Conservation (phyloP, 2,329 filamentous ascomycete species). For the Aschersonia sp. region DNA sequence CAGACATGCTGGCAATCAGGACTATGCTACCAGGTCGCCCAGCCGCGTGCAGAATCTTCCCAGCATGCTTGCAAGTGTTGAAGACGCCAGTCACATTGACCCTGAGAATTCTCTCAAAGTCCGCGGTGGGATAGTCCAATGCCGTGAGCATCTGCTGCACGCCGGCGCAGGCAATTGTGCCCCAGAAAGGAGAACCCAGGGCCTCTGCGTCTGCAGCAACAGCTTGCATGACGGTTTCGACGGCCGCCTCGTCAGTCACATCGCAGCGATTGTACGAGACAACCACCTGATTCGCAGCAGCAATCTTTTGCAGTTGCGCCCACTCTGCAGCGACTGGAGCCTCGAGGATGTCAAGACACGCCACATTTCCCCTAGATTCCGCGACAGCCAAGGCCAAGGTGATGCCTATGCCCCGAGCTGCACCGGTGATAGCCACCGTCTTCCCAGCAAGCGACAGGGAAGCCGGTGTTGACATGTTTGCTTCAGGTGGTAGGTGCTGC, state of each 20-base stretch:
- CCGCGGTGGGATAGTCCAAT: slow-evolving; percentile 63
- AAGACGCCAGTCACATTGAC: slow-evolving; percentile 79
- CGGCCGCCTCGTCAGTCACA: slow-evolving; percentile 27
- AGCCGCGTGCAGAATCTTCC: slow-evolving; percentile 53
- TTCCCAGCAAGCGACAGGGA: slow-evolving; percentile 30
- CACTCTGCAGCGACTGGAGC: slow-evolving; percentile 23
- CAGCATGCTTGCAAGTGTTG: slow-evolving; percentile 80
- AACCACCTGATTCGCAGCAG: slow-evolving; percentile 16
- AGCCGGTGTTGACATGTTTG: slow-evolving; percentile 8
- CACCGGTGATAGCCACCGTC: slow-evolving; percentile 34
- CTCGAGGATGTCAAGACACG: slow-evolving; percentile 29
- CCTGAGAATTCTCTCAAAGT: slow-evolving; percentile 64
- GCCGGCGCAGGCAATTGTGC: slow-evolving; percentile 30
- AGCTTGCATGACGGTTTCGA: slow-evolving; percentile 18
- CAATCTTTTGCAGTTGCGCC: slow-evolving; percentile 24
- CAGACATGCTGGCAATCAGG: slow-evolving; percentile 58
- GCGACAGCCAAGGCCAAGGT: slow-evolving; percentile 31
- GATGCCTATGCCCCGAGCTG: slow-evolving; percentile 34
- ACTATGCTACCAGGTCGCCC: slow-evolving; percentile 46
- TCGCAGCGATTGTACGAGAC: slow-evolving; percentile 29
- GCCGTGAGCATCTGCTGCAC: slow-evolving; percentile 36
- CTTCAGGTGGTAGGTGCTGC: neutral
- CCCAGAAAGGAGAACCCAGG: slow-evolving; percentile 18
- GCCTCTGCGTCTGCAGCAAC: slow-evolving; percentile 20
- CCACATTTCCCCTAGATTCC: slow-evolving; percentile 33